These are phyloP conservation scores for Monilinia fructigena DNA, from an alignment of 2,329 filamentous ascomycete species.

Conservation along the genomic window DNA sequence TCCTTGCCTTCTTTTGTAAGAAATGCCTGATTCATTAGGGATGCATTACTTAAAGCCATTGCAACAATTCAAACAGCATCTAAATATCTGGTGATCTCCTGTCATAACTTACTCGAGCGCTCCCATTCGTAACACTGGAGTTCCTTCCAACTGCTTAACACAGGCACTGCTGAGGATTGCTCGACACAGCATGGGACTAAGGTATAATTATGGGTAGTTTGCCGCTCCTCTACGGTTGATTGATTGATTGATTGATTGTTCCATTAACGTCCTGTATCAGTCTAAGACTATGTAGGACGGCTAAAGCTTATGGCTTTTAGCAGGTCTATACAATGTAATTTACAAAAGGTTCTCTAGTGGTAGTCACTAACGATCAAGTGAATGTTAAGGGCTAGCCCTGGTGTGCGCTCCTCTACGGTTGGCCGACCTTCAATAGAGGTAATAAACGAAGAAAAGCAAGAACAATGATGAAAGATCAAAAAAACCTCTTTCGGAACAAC, in stretches of 20 bases:
- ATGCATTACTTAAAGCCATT: not conserved
- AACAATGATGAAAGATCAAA: not conserved
- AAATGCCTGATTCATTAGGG: not conserved
- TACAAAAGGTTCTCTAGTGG: no score
- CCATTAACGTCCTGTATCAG: no score
- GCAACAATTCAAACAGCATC: not conserved
- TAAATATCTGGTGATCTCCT: no score
- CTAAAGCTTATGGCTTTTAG: no score
- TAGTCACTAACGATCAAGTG: no score
- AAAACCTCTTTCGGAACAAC: not conserved
- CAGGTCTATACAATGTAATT: no score
- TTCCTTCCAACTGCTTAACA: not conserved
- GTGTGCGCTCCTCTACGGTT: not conserved
- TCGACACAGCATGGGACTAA: not conserved
- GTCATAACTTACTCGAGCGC: not conserved
- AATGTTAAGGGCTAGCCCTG: no score
- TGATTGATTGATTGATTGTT: no score
- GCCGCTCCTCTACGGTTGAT: not conserved
- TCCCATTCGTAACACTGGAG: not conserved
- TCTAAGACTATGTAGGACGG: no score
- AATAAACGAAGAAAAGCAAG: not conserved
- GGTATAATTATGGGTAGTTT: not conserved
- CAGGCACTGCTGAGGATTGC: not conserved
- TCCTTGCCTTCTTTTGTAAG: slow-evolving; percentile 33
- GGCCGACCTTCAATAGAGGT: not conserved